These are phyloP conservation scores for Stereocaulon alpinum DNA, from an alignment of 495 filamentous ascomycete species.

Conservation along the genomic window DNA sequence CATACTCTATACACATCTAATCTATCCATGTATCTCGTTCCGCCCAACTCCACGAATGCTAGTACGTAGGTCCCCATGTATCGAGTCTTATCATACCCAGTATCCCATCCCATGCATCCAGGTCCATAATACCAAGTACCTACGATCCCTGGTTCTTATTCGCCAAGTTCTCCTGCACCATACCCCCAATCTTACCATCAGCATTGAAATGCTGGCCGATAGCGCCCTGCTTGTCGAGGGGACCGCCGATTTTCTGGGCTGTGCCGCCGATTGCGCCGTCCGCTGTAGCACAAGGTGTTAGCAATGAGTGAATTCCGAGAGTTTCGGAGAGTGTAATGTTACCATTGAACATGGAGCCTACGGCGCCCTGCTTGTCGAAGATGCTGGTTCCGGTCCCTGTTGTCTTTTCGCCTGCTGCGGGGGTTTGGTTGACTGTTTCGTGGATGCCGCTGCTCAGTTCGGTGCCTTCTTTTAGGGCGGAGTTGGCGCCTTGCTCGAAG, in stretches of 20 bases:
- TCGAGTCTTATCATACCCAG: no score
- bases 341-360: conserved; percentile 25
- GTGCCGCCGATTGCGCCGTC: conserved; percentile 42
- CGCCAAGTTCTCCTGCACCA: conserved; percentile 36
- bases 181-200: conserved; percentile 31
- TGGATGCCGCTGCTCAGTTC: conserved; percentile 22
- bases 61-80: no score
- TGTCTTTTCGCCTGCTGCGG: conserved; percentile 22
- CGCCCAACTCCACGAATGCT: background rate
- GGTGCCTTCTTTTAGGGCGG: conserved; percentile 17
- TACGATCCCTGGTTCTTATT: conserved; percentile 23
- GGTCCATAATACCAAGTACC: no score
- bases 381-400: conserved; percentile 20
- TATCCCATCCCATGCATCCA: no score
- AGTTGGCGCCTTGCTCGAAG: conserved; percentile 23
- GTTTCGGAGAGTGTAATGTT: background rate
- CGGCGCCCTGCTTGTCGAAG: conserved; percentile 21
- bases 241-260: conserved; percentile 44
- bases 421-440: conserved; percentile 21
- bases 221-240: conserved; percentile 33
- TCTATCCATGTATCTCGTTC: background rate
- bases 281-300: conserved; percentile 23
- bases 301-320: background rate
- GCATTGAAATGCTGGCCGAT: conserved; percentile 30
- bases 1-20: background rate